These are phyloP conservation scores for Pseudopithomyces maydicus DNA, from an alignment of 2,329 filamentous ascomycete species.

Conservation along the genomic window DNA sequence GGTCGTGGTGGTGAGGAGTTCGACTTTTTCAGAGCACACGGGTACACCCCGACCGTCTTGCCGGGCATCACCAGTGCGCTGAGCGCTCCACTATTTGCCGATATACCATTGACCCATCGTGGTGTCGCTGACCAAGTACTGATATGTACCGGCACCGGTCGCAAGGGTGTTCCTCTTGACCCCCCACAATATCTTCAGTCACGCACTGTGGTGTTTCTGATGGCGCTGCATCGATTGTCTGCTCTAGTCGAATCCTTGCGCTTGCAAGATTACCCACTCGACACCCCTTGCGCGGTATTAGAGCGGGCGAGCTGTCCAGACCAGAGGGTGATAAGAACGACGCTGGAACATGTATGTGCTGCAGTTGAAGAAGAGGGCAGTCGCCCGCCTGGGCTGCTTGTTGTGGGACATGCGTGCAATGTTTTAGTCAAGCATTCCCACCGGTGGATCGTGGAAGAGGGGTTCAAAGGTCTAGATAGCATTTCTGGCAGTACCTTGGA, in stretches of 20 bases:
- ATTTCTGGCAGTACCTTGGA: constrained; percentile 14
- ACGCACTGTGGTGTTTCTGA: constrained; percentile 89
- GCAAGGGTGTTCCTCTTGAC: constrained; percentile 82
- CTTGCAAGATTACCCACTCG: constrained; percentile 66
- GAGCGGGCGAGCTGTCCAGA: constrained; percentile 94
- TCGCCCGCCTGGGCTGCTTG: constrained; percentile 83
- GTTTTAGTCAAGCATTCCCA: constrained; percentile 68
- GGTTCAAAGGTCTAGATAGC: constrained; percentile 73
- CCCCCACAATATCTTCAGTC: constrained; percentile 78
- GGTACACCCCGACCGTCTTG: constrained; percentile 73
- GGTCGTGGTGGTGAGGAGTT: constrained; percentile 94
- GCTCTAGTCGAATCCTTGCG: constrained; percentile 73
- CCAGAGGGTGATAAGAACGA: constrained; percentile 89
- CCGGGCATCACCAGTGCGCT: constrained; percentile 91
- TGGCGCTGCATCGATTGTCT: constrained; percentile 86
- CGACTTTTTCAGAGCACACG: constrained; percentile 76
- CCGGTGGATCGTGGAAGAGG: constrained; percentile 86
- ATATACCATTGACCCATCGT: constrained; percentile 85
- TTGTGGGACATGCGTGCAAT: constrained; percentile 83
- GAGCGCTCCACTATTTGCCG: constrained; percentile 84
- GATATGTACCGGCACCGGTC: constrained; percentile 93
- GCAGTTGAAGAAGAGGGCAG: constrained; percentile 90
- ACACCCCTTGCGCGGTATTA: constrained; percentile 89
- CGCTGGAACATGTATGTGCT: constrained; percentile 74
- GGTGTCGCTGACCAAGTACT: constrained; percentile 91